Evolutionary conservation across 179 eudicot genomes (phyloP).

Genomic region (Spergularia azorica): DNA sequence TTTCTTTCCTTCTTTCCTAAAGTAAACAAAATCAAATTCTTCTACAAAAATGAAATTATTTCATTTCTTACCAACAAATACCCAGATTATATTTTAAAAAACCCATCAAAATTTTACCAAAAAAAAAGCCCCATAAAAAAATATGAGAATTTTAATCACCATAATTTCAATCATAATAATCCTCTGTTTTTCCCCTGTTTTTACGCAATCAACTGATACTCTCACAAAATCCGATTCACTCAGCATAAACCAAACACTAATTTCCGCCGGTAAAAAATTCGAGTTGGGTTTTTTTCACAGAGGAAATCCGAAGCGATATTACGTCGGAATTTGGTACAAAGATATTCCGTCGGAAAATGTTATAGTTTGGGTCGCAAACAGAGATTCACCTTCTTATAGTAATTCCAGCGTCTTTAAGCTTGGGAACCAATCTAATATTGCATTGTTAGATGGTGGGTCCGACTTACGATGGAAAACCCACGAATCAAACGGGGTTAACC

Average conservation of each 20-base stretch:
- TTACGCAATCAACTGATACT: constrained; percentile 26
- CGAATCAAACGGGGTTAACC: constrained; percentile 9
- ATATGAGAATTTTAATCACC: neutral
- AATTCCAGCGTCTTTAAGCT: constrained; percentile 26
- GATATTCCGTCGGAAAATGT: constrained; percentile 22
- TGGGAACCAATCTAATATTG: constrained; percentile 23
- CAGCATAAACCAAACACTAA: constrained; percentile 29
- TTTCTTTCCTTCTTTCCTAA: neutral
- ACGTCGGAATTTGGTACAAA: constrained; percentile 50
- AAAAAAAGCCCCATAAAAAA: neutral
- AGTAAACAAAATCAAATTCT: constrained; percentile 22
- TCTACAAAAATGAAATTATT: constrained; percentile 19
- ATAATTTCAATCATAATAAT: constrained; percentile 8
- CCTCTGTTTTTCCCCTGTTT: constrained; percentile 28
- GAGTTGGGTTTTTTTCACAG: constrained; percentile 39
- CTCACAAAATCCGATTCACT: constrained; percentile 25
- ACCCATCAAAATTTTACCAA: neutral
- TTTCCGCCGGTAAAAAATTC: constrained; percentile 31
- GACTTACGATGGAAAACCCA: constrained; percentile 23
- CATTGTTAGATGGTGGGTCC: constrained; percentile 22
- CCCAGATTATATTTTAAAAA: constrained; percentile 7
- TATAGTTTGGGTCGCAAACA: constrained; percentile 50
- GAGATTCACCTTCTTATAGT: constrained; percentile 33
- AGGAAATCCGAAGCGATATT: constrained; percentile 28
- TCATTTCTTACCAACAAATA: constrained; percentile 8